These are phyloP conservation scores for Aspergillus nanangensis DNA, from an alignment of 495 filamentous ascomycete species.

Conservation along the genomic window DNA sequence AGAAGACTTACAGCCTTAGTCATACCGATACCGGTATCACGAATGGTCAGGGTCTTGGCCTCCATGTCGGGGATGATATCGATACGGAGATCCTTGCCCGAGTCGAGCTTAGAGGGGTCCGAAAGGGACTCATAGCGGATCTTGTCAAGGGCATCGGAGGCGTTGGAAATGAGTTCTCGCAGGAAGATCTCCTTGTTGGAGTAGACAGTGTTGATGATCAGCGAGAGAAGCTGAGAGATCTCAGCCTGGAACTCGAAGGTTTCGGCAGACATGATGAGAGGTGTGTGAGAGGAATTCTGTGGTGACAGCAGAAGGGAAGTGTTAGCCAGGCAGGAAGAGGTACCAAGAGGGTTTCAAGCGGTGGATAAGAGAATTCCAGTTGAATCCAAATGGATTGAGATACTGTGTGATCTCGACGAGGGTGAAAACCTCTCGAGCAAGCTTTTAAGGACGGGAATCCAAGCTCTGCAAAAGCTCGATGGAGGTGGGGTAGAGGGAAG, in stretches of 20 bases:
- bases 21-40: conserved; percentile 98
- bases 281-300: conserved; percentile 14
- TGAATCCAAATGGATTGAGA: no score
- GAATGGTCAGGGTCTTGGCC: conserved; percentile 94
- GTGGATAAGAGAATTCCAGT: no score
- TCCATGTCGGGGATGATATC: conserved; percentile 97
- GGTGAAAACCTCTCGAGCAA: not conserved
- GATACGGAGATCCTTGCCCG: conserved; percentile 94
- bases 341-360: not conserved
- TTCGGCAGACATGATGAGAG: conserved; percentile 72
- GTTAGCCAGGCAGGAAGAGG: conserved; percentile 1
- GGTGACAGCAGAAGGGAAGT: not conserved
- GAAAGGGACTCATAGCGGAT: conserved; percentile 98
- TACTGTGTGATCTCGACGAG: no score
- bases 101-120: conserved; percentile 93
- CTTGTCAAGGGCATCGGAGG: conserved; percentile 98
- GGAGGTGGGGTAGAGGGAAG: not conserved
- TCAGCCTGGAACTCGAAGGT: conserved; percentile 99
- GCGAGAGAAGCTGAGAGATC: conserved; percentile 98
- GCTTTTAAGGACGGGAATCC: not conserved
- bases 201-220: conserved; percentile 99
- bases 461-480: not conserved
- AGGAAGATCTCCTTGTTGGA: conserved; percentile 99
- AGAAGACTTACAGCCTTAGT: conserved; percentile 87
- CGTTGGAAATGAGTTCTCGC: conserved; percentile 95